Evolutionary conservation across 2,329 filamentous ascomycete species (phyloP), one percentile per base, ranked within the genome.

Genomic region (Botryotinia convoluta): DNA sequence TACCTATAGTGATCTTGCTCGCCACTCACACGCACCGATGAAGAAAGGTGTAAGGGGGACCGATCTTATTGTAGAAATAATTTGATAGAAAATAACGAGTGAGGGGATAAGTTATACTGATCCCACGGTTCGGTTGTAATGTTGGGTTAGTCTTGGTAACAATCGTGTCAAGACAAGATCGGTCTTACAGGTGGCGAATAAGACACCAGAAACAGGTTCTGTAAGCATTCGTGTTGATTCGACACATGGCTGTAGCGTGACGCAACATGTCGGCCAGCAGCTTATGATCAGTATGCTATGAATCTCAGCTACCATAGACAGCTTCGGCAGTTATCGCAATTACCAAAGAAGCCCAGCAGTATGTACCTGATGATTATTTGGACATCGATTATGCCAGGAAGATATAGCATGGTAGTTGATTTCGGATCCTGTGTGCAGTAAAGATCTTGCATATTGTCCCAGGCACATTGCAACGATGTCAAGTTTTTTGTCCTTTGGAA

Each of bases 221-320:
- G 44, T 68, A 57, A 39, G 65, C 32, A 18, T 57, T 68, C 32
- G 65, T 68, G 37, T 68, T 68, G 65, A 57, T 42, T 3, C n/a
- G 22, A 48, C 45, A 48, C 45, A 48, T 48, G 45, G 3, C 22
- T 48, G 9, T 48, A 48, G 45, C 22, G 45, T 48, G 45, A 48
- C 9, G 22, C 12, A 54, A 7, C 26, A 14, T 54, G 26, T 54
- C 48, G 48, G 48, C 12, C 26, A n/a, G 48, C 26, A n/a, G 26
- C 26, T n/a, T 54, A n/a, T 16, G 26, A n/a, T n/a, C 26, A n/a
- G 48, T 54, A 12, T 54, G 12, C 5, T 54, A n/a, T 54, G 12
- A 5, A 54, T n/a, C 26, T 54, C 48, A 54, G 12, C 48, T n/a
- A 54, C 26, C 26, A 54, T 54, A n/a, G 2, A 16, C 26, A 16